Percentiles rank a stretch among this genome's conserved stretches.
phyloP scores from a whole-genome alignment of 345 rosid species.

The Cardamine resedifolia region DNA sequence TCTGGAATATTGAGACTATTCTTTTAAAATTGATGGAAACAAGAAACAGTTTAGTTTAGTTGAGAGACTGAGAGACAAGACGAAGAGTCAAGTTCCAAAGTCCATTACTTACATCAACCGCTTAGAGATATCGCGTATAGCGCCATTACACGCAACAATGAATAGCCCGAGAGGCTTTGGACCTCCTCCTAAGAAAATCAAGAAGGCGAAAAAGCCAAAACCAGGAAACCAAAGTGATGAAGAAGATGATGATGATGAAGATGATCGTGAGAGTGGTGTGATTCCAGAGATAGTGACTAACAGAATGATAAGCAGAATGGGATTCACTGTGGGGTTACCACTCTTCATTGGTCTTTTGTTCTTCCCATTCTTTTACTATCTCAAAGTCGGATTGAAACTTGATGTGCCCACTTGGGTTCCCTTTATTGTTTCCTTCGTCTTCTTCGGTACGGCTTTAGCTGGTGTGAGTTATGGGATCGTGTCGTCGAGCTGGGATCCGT shows the following conservation, averaged over 20 bases:
- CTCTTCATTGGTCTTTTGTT: conserved; percentile 68
- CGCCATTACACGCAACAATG: conserved; percentile 53
- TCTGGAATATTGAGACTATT: not conserved
- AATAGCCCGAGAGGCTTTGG: conserved; percentile 83
- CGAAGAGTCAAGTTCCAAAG: conserved; percentile 7
- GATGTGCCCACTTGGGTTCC: conserved; percentile 93
- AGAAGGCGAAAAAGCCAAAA: conserved; percentile 47
- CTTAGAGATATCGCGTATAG: conserved; percentile 18
- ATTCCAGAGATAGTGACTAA: conserved; percentile 93
- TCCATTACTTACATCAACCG: conserved; percentile 35
- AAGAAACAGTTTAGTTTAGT: conserved; percentile 5
- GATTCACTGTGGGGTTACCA: conserved; percentile 73
- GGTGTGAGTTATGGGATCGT: conserved; percentile 94
- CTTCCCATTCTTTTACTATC: conserved; percentile 89
- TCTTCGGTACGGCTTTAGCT: conserved; percentile 77
- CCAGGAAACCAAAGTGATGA: conserved; percentile 34
- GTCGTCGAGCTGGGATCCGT: conserved; percentile 95
- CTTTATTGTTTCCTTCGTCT: conserved; percentile 72
- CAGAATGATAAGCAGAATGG: conserved; percentile 89
- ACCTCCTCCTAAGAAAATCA: conserved; percentile 55
- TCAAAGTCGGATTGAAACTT: conserved; percentile 72
- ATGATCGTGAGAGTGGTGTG: conserved; percentile 49
- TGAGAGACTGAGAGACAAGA: conserved; percentile 2
- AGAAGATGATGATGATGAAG: conserved; percentile 38
- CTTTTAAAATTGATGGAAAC: conserved; percentile 10